These are phyloP conservation scores for Eucalyptus cloeziana DNA, from an alignment of 345 rosid species.

Conservation along the genomic window DNA sequence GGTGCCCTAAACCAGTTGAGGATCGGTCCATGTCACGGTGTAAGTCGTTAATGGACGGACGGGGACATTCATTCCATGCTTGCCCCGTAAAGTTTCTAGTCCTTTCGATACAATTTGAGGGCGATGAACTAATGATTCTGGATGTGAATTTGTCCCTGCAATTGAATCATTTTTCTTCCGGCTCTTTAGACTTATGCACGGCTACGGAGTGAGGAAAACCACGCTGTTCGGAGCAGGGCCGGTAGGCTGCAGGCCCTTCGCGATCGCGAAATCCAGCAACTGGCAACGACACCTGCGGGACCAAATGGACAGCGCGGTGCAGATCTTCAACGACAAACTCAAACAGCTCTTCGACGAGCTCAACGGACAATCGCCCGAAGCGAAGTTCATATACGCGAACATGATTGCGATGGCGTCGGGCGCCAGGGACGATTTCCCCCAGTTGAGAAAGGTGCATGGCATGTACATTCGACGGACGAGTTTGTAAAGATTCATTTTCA, in stretches of 20 bases:
- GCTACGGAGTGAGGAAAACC: constrained; percentile 30
- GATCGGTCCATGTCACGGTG: background rate
- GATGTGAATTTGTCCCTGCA: background rate
- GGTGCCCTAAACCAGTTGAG: background rate
- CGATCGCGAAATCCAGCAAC: background rate
- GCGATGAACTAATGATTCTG: background rate
- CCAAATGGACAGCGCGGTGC: constrained; percentile 24
- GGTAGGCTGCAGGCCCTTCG: constrained; percentile 42
- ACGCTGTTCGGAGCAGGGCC: no score
- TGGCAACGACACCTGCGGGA: constrained; percentile 8
- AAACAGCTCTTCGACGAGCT: constrained; percentile 26
- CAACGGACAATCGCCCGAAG: constrained; percentile 25
- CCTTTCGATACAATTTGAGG: background rate
- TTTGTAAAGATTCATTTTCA: background rate
- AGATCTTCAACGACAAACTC: constrained; percentile 36
- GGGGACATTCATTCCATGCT: background rate
- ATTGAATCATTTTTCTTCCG: background rate
- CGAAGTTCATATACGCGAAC: constrained; percentile 19
- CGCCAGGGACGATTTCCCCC: background rate
- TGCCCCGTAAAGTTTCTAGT: background rate
- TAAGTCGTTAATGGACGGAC: background rate
- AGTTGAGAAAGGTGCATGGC: no score
- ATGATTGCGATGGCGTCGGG: background rate
- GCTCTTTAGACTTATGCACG: constrained; percentile 24
- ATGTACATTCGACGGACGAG: constrained; percentile 8